Evolutionary conservation across 371 early-diverging fungal species (phyloP).

Genomic region (Batrachochytrium dendrobatidis): DNA sequence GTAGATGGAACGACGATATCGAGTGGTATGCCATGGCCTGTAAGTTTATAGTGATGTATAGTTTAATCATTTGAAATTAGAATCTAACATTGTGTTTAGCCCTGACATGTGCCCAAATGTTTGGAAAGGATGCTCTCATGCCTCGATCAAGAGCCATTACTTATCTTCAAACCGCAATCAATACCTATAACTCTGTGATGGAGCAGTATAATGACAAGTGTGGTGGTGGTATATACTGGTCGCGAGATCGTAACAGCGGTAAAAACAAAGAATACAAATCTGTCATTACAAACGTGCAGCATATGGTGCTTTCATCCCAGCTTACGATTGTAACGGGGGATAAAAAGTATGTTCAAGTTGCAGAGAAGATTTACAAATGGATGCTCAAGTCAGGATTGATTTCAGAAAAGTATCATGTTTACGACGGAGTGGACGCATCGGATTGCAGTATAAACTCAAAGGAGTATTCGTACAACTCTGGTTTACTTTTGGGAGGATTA

Average conservation of each 20-base stretch:
- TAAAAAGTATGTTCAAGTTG: slow-evolving; percentile 17
- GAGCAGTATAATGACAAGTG: slow-evolving; percentile 29
- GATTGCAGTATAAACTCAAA: slow-evolving; percentile 2
- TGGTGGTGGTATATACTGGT: slow-evolving; percentile 38
- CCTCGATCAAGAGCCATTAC: slow-evolving; percentile 10
- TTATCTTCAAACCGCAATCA: slow-evolving; percentile 18
- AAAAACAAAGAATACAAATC: slow-evolving; percentile 28
- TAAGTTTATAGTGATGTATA: neutral
- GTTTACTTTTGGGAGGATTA: slow-evolving; percentile 18
- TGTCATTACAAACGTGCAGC: slow-evolving; percentile 32
- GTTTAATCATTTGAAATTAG: no score
- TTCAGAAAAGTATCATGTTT: slow-evolving; percentile 12
- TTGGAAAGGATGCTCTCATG: slow-evolving; percentile 10
- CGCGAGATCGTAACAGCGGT: slow-evolving; percentile 20
- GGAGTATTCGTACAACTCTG: slow-evolving; percentile 22
- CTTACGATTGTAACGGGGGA: slow-evolving; percentile 20
- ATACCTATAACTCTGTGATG: slow-evolving; percentile 24
- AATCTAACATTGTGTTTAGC: slow-evolving; percentile 1
- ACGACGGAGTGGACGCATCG: slow-evolving; percentile 21
- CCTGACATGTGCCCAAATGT: slow-evolving; percentile 15
- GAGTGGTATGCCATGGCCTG: slow-evolving; percentile 26
- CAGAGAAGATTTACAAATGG: slow-evolving; percentile 27
- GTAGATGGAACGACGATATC: slow-evolving; percentile 42
- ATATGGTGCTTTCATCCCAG: slow-evolving; percentile 26
- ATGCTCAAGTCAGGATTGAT: slow-evolving; percentile 14